A percentile compares a stretch with the other conserved stretches of the same genome.
Evolutionary conservation across 192 early-diverging fungal species (phyloP).

Genomic region (Pecoramyces ruminantium): DNA sequence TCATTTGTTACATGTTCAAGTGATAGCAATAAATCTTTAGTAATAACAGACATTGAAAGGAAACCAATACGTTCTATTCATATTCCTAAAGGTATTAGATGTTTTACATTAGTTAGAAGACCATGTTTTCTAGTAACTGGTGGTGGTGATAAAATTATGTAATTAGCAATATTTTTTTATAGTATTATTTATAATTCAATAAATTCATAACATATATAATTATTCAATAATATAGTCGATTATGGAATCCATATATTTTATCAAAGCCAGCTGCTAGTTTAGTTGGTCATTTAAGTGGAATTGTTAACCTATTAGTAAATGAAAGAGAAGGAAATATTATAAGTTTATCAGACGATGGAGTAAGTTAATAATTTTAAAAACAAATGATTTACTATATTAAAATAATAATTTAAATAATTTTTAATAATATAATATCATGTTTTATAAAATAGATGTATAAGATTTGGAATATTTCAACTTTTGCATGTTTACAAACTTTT

Average conservation of each 20-base stretch:
- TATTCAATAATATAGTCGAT: conserved; percentile 22
- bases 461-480: conserved; percentile 37
- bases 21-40: conserved; percentile 24
- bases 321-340: conserved; percentile 38
- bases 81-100: conserved; percentile 39
- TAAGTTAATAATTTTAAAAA: too few relatives aligned
- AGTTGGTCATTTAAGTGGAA: conserved; percentile 29
- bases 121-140: conserved; percentile 45
- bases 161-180: neutral
- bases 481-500: conserved; percentile 40
- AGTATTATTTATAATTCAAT: too few relatives aligned
- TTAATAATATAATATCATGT: too few relatives aligned
- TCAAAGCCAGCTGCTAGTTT: conserved; percentile 41
- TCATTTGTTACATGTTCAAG: conserved; percentile 34
- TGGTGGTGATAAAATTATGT: conserved; percentile 46
- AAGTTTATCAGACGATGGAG: conserved; percentile 30
- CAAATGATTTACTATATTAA: neutral
- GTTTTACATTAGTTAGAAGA: conserved; percentile 39
- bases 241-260: conserved; percentile 50
- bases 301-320: conserved; percentile 28
- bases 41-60: conserved; percentile 39
- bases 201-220: too few relatives aligned
- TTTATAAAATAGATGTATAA: conserved; percentile 26
- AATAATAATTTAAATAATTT: conserved; percentile 2
- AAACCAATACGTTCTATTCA: conserved; percentile 27